Percentiles rank a stretch among this genome's conserved stretches.
Conservation (phyloP, 345 rosid genomes). For the Salix udensis region DNA sequence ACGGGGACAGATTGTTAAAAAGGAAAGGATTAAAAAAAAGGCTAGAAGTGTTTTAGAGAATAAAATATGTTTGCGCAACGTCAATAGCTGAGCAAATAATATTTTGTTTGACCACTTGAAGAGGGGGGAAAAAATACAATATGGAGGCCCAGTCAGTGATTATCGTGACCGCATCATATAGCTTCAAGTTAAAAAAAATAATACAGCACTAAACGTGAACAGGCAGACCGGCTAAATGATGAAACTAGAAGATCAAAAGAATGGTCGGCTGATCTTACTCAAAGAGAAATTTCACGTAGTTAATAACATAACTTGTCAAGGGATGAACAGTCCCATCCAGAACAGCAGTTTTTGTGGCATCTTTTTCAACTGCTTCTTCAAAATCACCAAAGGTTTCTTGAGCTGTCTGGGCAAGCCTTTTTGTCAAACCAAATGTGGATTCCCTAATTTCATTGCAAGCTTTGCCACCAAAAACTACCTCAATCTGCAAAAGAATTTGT, state of each 20-base stretch:
- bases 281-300: constrained; percentile 91
- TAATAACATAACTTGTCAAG: constrained; percentile 94
- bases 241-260: background rate
- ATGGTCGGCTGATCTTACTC: constrained; percentile 60
- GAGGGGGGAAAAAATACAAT: background rate
- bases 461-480: constrained; percentile 70
- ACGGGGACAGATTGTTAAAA: background rate
- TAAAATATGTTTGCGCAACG: background rate
- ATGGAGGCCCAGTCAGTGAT: background rate
- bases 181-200: background rate
- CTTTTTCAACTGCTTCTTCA: constrained; percentile 96
- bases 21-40: background rate
- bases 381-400: constrained; percentile 98
- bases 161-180: background rate
- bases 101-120: background rate
- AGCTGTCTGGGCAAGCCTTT: constrained; percentile 84
- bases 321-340: constrained; percentile 97
- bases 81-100: background rate
- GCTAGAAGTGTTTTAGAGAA: background rate
- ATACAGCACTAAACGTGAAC: background rate
- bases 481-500: constrained; percentile 49
- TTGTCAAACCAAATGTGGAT: constrained; percentile 79
- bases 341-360: constrained; percentile 91
- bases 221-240: background rate
- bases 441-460: constrained; percentile 87